phyloP scores from a whole-genome alignment of 768 basidiomycete species.

The Leccinum variicolor region DNA sequence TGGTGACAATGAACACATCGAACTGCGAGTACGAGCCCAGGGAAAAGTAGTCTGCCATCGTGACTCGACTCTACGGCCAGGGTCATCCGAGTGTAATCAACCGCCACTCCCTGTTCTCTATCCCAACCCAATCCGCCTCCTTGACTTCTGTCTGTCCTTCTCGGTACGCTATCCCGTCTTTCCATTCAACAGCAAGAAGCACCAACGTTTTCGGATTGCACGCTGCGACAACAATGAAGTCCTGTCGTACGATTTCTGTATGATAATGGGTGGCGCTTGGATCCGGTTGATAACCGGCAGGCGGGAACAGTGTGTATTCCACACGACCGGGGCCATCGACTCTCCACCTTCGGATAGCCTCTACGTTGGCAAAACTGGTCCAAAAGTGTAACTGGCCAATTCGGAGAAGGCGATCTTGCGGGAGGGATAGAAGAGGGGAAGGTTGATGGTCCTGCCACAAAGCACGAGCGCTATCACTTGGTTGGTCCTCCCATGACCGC shows the following conservation, averaged over 20 bases:
- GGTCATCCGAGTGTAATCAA: background rate
- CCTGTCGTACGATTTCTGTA: slow-evolving; percentile 7
- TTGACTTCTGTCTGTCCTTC: background rate
- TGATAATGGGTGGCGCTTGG: background rate
- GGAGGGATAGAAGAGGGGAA: background rate
- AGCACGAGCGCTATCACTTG: background rate
- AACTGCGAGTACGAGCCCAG: background rate
- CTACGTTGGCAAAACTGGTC: slow-evolving; percentile 9
- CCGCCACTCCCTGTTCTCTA: slow-evolving; percentile 15
- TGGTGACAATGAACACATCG: too few species aligned
- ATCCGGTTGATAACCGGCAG: background rate
- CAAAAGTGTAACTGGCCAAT: slow-evolving; percentile 14
- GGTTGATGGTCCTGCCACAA: background rate
- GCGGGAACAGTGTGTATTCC: background rate
- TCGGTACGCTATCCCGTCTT: slow-evolving; percentile 15
- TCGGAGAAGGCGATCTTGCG: background rate
- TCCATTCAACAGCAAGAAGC: slow-evolving; percentile 16
- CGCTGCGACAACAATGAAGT: slow-evolving; percentile 13
- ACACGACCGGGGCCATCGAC: background rate
- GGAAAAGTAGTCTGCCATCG: too few species aligned
- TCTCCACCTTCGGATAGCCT: background rate
- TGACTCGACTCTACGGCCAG: background rate
- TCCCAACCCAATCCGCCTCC: background rate
- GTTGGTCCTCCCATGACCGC: background rate
- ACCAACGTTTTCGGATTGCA: background rate